Evolutionary conservation across 208 protist species (phyloP), one percentile per base, ranked within the genome.

Genomic region (Crithidia sp.): DNA sequence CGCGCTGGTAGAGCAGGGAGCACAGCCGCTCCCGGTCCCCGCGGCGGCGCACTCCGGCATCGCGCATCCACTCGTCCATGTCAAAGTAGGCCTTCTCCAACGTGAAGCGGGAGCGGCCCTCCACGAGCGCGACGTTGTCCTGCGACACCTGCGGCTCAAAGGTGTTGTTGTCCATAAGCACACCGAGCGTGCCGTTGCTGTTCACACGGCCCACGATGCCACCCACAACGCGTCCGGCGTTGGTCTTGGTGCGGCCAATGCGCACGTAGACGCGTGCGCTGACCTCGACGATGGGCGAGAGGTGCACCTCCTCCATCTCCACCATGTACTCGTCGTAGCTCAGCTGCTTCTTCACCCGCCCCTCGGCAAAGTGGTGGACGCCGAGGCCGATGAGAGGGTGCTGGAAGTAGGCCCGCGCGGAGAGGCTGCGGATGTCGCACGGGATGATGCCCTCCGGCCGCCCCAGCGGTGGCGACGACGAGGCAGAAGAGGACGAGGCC

Each of bases 151-250:
- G 82, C 19, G 76, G 45, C 54, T 89, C 84, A 58, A 92, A 95
- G 17, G 70, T 84, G 74, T 92, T 87, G 82, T 94, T 91, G 77
- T 96, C 92, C 41, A 96, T 71, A 39, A 96, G 74, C 5, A 95
- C 90, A 10, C 83, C 86, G 50, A 94, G 79, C 4, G 92, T 95
- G 52, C 92, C 92, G 79, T 96, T 90, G 73, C 90, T 90, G 75
- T 95, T 93, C 10, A 95, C 88, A 36, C 83, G 83, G 0, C 80
- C 89, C 13, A 96, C 89, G 10, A 95, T 71, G 67, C 90, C 92
- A 17, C 87, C 84, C 41, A 91, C 79, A 9, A 90, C 81, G 58
- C 81, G 81, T 12, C 84, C 84, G 3, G 53, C 52, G 62, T 74
- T 71, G 16, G 63, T 65, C 14, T 70, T 56, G 0, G 75, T 87